Base-by-base conservation (phyloP, 805 yeast genomes). In the Hanseniaspora mollemarum region DNA sequence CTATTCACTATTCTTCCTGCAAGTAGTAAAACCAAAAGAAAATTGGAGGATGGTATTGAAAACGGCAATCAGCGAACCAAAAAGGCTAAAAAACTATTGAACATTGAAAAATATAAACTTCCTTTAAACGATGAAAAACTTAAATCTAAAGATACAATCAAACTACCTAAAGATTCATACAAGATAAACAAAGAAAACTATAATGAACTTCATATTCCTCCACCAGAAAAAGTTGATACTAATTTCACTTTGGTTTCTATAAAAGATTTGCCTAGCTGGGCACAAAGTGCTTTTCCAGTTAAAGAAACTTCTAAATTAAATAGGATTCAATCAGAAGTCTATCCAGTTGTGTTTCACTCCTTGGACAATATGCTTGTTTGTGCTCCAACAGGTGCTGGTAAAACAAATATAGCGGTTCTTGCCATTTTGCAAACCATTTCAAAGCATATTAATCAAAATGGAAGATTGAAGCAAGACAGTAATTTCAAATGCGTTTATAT, bases 321-420 rank as follows among this genome's bases (percentile, higher is more conserved):
- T 63, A 68, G 86, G 49, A 76, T 92, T 15, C 99, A 92, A 64
- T 83, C 95, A 1, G 76, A 75, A 54, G 87, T 88, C 0, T 86
- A 67, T 56, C 92, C 92, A 1, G 61, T 70, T n/a, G 96, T 95
- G 0, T 85, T 90, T 56, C 59, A 72, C 3, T 67, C 75, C 1
- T 92, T 85, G 60, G 72, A 73, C 4, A 90, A 88, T 59, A 62
- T 92, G 36, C 67, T 90, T 16, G 69, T 90, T 57, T 90, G 97
- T 73, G 97, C 98, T 1, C 98, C 98, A 6, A 90, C 98, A 0
- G 98, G 98, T 69, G 96, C 96, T 2, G 98, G 98, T 68, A 90
- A 90, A 63, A 90, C 98, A 21, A 92, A 92, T 62, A 95, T 92
- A 26, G 99, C 99, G 0, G 77, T 92, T 80, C 66, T 92, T 42